These are phyloP conservation scores for Yueomyces sp. DNA, from an alignment of 1,139 yeast species.

Conservation along the genomic window DNA sequence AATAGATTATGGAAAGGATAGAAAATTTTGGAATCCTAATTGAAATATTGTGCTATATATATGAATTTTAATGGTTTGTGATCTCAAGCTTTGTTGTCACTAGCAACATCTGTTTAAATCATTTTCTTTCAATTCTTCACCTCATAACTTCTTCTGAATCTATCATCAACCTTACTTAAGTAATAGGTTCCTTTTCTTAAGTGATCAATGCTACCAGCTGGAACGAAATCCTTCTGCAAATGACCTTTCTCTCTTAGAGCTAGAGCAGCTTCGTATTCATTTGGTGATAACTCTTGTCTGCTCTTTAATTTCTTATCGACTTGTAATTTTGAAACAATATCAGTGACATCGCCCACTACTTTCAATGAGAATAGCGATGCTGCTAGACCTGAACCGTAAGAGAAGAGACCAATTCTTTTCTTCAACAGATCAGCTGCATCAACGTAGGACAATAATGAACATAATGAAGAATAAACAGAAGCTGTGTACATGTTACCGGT, in stretches of 20 bases:
- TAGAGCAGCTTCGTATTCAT: conserved; percentile 69
- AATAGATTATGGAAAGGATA: no score
- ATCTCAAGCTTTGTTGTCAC: no score
- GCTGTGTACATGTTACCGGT: conserved; percentile 99
- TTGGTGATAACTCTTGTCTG: conserved; percentile 61
- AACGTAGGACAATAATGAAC: conserved; percentile 67
- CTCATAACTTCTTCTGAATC: conserved; percentile 71
- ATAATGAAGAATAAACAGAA: conserved; percentile 77
- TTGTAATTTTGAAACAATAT: conserved; percentile 54
- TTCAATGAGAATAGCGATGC: conserved; percentile 73
- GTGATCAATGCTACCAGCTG: conserved; percentile 65
- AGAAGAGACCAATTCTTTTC: conserved; percentile 84
- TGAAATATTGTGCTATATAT: no score
- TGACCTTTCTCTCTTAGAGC: conserved; percentile 83
- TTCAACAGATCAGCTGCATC: conserved; percentile 63
- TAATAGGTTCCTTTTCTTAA: conserved; percentile 73
- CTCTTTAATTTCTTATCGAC: conserved; percentile 51
- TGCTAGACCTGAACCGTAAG: conserved; percentile 97
- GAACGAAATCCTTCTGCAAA: conserved; percentile 64
- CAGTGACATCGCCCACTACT: conserved; percentile 69
- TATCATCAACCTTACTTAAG: conserved; percentile 74
- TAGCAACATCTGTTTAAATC: neutral
- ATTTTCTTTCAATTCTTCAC: conserved; percentile 34
- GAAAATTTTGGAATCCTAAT: no score
- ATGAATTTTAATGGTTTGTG: no score